Conservation (phyloP, 2,329 filamentous ascomycete genomes). For the Cladosporium sp. region DNA sequence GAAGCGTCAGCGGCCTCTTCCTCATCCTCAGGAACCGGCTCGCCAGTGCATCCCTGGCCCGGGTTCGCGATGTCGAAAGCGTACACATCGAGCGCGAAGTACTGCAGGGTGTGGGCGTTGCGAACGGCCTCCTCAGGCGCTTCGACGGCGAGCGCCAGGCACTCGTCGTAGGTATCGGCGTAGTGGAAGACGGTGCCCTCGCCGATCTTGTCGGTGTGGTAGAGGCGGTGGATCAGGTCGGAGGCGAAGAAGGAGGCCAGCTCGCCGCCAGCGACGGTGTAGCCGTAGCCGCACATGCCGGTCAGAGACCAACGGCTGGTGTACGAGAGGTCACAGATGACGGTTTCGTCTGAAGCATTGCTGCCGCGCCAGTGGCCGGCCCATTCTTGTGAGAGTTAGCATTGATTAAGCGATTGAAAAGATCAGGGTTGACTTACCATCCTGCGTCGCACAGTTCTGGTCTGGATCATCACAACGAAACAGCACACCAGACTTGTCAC, state of each 20-base stretch:
- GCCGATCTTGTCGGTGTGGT: slow-evolving; percentile 59
- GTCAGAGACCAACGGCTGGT: slow-evolving; percentile 53
- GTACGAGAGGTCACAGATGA: slow-evolving; percentile 53
- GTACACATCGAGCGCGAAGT: slow-evolving; percentile 66
- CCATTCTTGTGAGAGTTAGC: slow-evolving; percentile 46
- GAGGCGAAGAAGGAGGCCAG: slow-evolving; percentile 62
- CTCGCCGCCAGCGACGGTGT: slow-evolving; percentile 53
- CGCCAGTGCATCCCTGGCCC: slow-evolving; percentile 58
- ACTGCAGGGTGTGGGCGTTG: slow-evolving; percentile 62
- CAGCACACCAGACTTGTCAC: slow-evolving; percentile 53
- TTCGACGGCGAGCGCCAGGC: slow-evolving; percentile 50
- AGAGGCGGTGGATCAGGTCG: slow-evolving; percentile 63
- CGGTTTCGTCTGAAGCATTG: slow-evolving; percentile 59
- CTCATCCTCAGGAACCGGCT: slow-evolving; percentile 20
- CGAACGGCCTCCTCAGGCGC: slow-evolving; percentile 47
- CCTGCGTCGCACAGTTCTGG: slow-evolving; percentile 49
- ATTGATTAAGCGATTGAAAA: background rate
- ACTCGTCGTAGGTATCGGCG: slow-evolving; percentile 54
- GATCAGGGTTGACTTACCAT: slow-evolving; percentile 15
- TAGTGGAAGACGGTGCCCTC: slow-evolving; percentile 61
- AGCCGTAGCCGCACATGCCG: slow-evolving; percentile 59
- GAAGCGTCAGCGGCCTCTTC: slow-evolving; percentile 11
- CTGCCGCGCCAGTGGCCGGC: slow-evolving; percentile 60
- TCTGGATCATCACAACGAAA: slow-evolving; percentile 69
- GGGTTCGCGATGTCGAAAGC: slow-evolving; percentile 62